A percentile compares a stretch with the other conserved stretches of the same genome.
These are phyloP conservation scores for Trichosporon inkin DNA, from an alignment of 1,284 basidiomycete genomes.

Conservation along the genomic window DNA sequence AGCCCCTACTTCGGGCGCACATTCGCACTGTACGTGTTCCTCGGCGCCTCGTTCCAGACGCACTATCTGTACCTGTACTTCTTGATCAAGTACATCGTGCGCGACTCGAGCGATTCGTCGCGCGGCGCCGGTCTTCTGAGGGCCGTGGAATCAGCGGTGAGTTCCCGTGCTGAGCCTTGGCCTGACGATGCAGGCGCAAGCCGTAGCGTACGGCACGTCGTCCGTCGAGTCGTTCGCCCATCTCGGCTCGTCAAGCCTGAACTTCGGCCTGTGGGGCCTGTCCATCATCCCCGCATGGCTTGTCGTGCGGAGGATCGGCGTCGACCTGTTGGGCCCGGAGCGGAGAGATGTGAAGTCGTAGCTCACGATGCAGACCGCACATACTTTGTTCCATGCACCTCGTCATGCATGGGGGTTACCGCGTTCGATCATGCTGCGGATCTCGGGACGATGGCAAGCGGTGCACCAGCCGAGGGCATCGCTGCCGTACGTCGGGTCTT, in stretches of 20 bases:
- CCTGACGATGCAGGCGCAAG: background rate
- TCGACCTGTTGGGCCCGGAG: conserved; percentile 5
- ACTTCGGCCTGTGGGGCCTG: conserved; percentile 14
- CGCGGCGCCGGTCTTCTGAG: conserved; percentile 12
- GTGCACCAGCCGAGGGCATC: background rate
- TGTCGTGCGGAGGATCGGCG: conserved; percentile 10
- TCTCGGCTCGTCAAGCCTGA: conserved; percentile 9
- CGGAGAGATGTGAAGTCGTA: no score
- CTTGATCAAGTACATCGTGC: conserved; percentile 8
- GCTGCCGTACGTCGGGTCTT: background rate
- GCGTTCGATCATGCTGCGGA: background rate
- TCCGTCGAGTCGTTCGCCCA: conserved; percentile 7
- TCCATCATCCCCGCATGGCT: conserved; percentile 12
- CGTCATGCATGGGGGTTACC: no score
- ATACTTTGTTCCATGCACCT: no score
- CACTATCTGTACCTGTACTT: conserved; percentile 18
- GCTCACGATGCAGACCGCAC: no score
- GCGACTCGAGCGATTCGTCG: background rate
- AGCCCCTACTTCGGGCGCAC: conserved; percentile 10
- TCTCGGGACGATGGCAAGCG: background rate
- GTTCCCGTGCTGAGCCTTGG: background rate
- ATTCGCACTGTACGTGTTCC: conserved; percentile 17
- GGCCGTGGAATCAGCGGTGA: conserved; percentile 8
- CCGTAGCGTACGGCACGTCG: conserved; percentile 10
- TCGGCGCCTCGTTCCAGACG: conserved; percentile 11